phyloP scores from a whole-genome alignment of 768 basidiomycete species.

The Porphyrellus cyaneotinctus region DNA sequence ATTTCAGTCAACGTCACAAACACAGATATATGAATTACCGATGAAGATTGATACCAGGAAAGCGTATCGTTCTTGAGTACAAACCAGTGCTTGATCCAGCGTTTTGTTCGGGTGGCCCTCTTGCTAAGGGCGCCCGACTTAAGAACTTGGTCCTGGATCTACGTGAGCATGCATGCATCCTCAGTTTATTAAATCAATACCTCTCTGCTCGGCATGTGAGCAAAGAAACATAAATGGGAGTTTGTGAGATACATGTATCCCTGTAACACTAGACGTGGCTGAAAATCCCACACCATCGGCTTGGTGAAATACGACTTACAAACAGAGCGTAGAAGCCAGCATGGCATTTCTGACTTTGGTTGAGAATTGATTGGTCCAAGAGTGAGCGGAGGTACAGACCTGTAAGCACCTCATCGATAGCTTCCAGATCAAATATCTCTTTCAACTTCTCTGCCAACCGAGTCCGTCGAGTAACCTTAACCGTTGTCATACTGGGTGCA shows the following conservation, averaged over 20 bases:
- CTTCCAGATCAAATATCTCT: slow-evolving; percentile 81
- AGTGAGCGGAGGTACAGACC: slow-evolving; percentile 42
- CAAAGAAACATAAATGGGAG: slow-evolving; percentile 93
- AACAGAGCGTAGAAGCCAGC: slow-evolving; percentile 88
- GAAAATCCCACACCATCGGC: neutral
- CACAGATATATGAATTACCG: slow-evolving; percentile 45
- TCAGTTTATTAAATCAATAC: slow-evolving; percentile 39
- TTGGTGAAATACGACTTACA: slow-evolving; percentile 48
- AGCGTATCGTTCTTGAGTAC: slow-evolving; percentile 92
- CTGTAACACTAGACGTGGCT: slow-evolving; percentile 65
- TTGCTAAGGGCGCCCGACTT: slow-evolving; percentile 91
- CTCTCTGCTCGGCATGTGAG: slow-evolving; percentile 87
- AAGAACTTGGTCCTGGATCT: slow-evolving; percentile 74
- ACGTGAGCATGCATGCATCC: slow-evolving; percentile 8
- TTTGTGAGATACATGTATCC: slow-evolving; percentile 97
- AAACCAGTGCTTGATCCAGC: slow-evolving; percentile 96
- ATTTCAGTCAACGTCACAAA: slow-evolving; percentile 4
- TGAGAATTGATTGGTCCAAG: neutral
- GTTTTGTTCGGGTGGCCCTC: slow-evolving; percentile 82
- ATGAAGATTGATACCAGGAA: slow-evolving; percentile 94
- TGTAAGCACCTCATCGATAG: slow-evolving; percentile 80
- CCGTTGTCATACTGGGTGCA: slow-evolving; percentile 67
- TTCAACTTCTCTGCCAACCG: slow-evolving; percentile 83
- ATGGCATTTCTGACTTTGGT: slow-evolving; percentile 70
- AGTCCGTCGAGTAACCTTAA: slow-evolving; percentile 61